Conservation (phyloP, 2,329 filamentous ascomycete genomes). For the Magnaporthiopsis rhizophila region DNA sequence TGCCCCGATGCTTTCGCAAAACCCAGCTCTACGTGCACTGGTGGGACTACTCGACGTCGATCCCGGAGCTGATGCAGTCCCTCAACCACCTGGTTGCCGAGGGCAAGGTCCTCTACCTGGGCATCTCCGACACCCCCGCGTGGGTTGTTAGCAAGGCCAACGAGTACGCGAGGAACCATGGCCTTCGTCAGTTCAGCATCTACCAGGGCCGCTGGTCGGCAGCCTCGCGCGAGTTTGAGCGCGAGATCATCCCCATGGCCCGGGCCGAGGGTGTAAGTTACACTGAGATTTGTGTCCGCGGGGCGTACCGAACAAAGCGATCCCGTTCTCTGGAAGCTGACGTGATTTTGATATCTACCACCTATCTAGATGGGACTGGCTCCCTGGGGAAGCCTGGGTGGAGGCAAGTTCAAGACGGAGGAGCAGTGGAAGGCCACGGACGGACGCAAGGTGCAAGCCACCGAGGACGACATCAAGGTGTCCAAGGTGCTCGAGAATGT, state of each 20-base stretch:
- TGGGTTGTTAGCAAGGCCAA: slow-evolving; percentile 47
- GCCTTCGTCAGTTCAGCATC: slow-evolving; percentile 49
- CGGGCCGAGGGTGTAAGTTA: slow-evolving; percentile 39
- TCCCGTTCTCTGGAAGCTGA: slow-evolving; percentile 28
- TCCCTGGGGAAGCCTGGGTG: slow-evolving; percentile 45
- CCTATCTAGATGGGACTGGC: slow-evolving; percentile 32
- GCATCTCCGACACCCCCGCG: slow-evolving; percentile 48
- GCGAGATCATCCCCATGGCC: slow-evolving; percentile 62
- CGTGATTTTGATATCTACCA: neutral
- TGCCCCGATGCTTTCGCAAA: neutral
- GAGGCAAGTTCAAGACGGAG: slow-evolving; percentile 26
- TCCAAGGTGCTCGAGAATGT: slow-evolving; percentile 41
- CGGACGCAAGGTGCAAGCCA: slow-evolving; percentile 31
- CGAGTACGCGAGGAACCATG: slow-evolving; percentile 52
- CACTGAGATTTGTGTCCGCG: neutral
- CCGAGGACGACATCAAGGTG: slow-evolving; percentile 44
- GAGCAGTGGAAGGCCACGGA: slow-evolving; percentile 22
- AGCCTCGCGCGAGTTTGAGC: slow-evolving; percentile 57
- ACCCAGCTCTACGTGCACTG: slow-evolving; percentile 38
- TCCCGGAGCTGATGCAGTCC: slow-evolving; percentile 52
- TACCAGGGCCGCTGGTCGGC: slow-evolving; percentile 60
- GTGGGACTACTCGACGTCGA: slow-evolving; percentile 48
- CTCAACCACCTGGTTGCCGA: slow-evolving; percentile 42
- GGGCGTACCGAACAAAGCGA: too few species aligned
- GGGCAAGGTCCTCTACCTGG: slow-evolving; percentile 52